A percentile compares a stretch with the other conserved stretches of the same genome.
These are phyloP conservation scores for Austroboletus niveus DNA, from an alignment of 1,284 basidiomycete species.

Conservation along the genomic window DNA sequence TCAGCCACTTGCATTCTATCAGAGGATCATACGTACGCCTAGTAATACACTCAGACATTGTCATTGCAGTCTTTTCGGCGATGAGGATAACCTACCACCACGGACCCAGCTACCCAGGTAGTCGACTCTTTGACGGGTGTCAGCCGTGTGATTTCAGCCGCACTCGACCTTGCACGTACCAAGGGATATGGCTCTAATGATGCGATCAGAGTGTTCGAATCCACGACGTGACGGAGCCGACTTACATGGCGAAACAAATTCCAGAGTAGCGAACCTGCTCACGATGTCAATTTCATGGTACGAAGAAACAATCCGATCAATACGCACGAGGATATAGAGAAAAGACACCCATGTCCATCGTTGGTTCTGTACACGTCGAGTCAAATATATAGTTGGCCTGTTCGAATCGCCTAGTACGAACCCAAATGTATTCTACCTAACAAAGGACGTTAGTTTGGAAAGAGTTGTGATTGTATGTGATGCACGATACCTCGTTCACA, in stretches of 20 bases:
- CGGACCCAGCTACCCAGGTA: neutral
- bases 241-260: neutral
- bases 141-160: neutral
- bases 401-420: neutral
- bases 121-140: neutral
- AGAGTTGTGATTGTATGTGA: neutral
- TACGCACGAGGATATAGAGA: neutral
- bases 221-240: neutral
- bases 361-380: neutral
- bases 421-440: neutral
- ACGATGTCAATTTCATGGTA: neutral
- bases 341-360: neutral
- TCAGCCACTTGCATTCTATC: neutral
- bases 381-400: neutral
- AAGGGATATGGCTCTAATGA: neutral
- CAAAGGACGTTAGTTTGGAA: neutral
- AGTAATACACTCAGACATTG: neutral
- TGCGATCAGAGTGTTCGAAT: neutral
- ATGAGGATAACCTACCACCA: neutral
- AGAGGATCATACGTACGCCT: neutral
- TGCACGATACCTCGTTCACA: neutral
- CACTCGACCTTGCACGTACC: neutral
- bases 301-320: neutral
- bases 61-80: no score
- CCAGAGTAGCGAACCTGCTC: neutral